Evolutionary conservation across 352 stramenopile genomes (phyloP).

Genomic region (Globisporangium alternatum): DNA sequence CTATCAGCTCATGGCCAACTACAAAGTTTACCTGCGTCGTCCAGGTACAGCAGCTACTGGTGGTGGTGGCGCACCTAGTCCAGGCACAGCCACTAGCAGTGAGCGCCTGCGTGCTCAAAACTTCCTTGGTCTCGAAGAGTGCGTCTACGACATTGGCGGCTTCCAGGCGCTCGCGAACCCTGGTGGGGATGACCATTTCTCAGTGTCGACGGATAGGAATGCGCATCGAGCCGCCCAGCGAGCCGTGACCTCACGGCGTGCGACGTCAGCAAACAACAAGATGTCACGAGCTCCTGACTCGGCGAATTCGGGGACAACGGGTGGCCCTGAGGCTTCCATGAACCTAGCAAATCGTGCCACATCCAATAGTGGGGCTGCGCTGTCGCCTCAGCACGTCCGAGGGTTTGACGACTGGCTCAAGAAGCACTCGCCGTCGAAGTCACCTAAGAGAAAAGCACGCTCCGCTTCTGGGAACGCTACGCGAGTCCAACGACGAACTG

Average conservation of each 20-base stretch:
- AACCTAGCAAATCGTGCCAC: background rate
- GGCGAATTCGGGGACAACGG: background rate
- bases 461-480: constrained; percentile 11
- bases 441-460: background rate
- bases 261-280: background rate
- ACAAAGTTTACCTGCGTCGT: constrained; percentile 42
- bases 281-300: background rate
- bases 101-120: background rate
- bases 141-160: constrained; percentile 6
- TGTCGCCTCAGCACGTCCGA: constrained; percentile 19
- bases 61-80: background rate
- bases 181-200: background rate
- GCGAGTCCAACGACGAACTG: constrained; percentile 9
- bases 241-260: background rate
- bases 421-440: constrained; percentile 21
- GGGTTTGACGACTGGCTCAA: constrained; percentile 42
- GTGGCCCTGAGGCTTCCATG: background rate
- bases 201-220: background rate
- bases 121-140: background rate
- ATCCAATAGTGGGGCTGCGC: background rate
- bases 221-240: background rate
- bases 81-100: background rate
- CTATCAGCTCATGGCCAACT: constrained; percentile 56
- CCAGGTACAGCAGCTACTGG: background rate
- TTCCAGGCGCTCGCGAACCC: background rate